Base-by-base conservation (phyloP, 495 filamentous ascomycete species). In the Penicillium paradoxum region DNA sequence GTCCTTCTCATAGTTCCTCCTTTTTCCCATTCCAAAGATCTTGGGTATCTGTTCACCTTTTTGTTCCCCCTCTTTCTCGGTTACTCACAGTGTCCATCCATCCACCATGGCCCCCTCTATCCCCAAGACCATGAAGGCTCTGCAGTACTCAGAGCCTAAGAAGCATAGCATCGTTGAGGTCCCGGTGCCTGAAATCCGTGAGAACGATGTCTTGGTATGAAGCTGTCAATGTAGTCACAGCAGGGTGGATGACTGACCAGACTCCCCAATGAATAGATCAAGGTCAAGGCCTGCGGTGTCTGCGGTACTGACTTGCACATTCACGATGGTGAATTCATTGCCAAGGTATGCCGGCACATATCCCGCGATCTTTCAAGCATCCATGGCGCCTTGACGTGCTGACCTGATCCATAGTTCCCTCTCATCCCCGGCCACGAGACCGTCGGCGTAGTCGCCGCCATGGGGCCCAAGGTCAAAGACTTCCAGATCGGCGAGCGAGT, bases 291-390 rank as follows among this genome's bases (percentile, higher is more conserved):
- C 17, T 86, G 81, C 51, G 84, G 84, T 74, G 81, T 87, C 51
- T 87, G 84, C 49, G 83, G 83, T 53, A 86, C 84, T 45, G 83
- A 82, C 58, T 51, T 75, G 57, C 84, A 86, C 62, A 87, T 86
- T 61, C 83, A 87, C 58, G 82, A 86, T 50, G 79, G 79, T 56
- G 77, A 82, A 63, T 82, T 82, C 56, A 76, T 81, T 64, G 79
- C 79, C 53, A 77, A 81, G 73, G 78, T 81, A 70, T 48, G 66
- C 54, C 29, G 17, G 6, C 7, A 6, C 19, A 25, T 17, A n/a
- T 19, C 6, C 13, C 8, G 9, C 4, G 2, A 49, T 3, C 1
- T 4, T 17, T 48, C 6, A 39, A 22, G 14, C 24, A 27, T 14
- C 6, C 2, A 15, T 27, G 2, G 13, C 10, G 40, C 13, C 8